A percentile compares a stretch with the other conserved stretches of the same genome.
Conservation (phyloP, 2,329 filamentous ascomycete species). For the Cytospora mali region DNA sequence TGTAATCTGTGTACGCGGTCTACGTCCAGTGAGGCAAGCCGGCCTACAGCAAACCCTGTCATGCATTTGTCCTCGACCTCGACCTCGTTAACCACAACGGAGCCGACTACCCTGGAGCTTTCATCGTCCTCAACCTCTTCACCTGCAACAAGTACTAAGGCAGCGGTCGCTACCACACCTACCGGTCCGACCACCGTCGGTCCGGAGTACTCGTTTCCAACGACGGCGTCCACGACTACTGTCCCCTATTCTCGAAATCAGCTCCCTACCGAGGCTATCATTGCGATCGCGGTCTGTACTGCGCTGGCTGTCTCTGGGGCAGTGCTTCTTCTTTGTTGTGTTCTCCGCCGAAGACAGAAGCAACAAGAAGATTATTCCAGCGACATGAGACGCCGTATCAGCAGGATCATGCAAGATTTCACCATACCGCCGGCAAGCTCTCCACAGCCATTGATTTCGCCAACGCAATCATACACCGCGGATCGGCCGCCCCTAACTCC, state of each 20-base stretch:
- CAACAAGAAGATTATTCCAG: conserved; percentile 28
- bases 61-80: not conserved
- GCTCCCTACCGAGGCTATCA: conserved; percentile 45
- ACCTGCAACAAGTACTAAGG: conserved; percentile 16
- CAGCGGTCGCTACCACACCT: not conserved
- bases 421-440: conserved; percentile 36
- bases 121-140: conserved; percentile 1
- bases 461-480: conserved; percentile 37
- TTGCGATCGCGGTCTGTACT: conserved; percentile 49
- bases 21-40: not conserved
- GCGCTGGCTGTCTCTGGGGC: conserved; percentile 44
- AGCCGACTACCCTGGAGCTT: too few relatives aligned
- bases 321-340: conserved; percentile 41
- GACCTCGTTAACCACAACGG: not conserved
- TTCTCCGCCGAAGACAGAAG: conserved; percentile 40
- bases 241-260: conserved; percentile 30
- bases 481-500: conserved; percentile 42
- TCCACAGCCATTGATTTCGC: conserved; percentile 47
- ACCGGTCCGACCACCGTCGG: conserved; percentile 5
- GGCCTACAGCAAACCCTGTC: conserved; percentile 7
- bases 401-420: conserved; percentile 29
- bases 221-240: conserved; percentile 29
- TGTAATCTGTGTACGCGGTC: conserved; percentile 26
- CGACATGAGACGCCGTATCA: conserved; percentile 29
- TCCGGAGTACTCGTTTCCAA: conserved; percentile 17